Conservation (phyloP, 192 early-diverging fungal species). For the Dissophora globulifera region DNA sequence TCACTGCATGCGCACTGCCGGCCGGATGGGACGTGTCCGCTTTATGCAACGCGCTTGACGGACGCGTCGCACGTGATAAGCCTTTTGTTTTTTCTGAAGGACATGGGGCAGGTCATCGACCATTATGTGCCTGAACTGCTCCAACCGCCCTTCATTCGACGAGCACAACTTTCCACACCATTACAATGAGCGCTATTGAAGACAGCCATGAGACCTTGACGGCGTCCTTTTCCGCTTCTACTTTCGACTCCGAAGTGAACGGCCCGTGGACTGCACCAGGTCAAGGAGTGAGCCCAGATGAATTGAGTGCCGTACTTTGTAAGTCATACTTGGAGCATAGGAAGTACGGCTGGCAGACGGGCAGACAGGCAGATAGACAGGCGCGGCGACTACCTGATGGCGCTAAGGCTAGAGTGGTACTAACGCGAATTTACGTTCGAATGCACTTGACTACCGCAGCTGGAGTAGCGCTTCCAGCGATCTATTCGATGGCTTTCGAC, state of each 20-base stretch:
- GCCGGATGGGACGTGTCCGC: too few relatives aligned
- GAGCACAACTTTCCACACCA: not conserved
- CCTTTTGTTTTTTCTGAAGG: too few relatives aligned
- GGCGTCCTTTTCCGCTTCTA: constrained; percentile 40
- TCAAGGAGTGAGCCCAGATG: constrained; percentile 8
- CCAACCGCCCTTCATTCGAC: not conserved
- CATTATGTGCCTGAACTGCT: too few relatives aligned
- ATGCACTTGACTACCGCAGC: constrained; percentile 2
- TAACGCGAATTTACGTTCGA: too few relatives aligned
- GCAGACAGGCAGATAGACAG: too few relatives aligned
- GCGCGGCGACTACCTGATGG: too few relatives aligned
- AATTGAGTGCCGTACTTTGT: constrained; percentile 34
- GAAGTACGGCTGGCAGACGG: too few relatives aligned
- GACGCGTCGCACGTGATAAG: too few relatives aligned
- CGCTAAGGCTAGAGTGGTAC: too few relatives aligned
- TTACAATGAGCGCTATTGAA: constrained; percentile 13
- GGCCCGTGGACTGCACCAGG: constrained; percentile 35
- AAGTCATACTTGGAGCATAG: not conserved
- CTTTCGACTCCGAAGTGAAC: constrained; percentile 29
- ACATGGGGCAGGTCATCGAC: too few relatives aligned
- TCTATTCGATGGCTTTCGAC: constrained; percentile 60
- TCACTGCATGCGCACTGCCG: too few relatives aligned
- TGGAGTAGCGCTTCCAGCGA: constrained; percentile 50
- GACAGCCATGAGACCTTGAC: constrained; percentile 43
- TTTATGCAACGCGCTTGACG: too few relatives aligned